These are phyloP conservation scores for Kluyveromyces sp. DNA, from an alignment of 1,139 yeast genomes.

Conservation along the genomic window DNA sequence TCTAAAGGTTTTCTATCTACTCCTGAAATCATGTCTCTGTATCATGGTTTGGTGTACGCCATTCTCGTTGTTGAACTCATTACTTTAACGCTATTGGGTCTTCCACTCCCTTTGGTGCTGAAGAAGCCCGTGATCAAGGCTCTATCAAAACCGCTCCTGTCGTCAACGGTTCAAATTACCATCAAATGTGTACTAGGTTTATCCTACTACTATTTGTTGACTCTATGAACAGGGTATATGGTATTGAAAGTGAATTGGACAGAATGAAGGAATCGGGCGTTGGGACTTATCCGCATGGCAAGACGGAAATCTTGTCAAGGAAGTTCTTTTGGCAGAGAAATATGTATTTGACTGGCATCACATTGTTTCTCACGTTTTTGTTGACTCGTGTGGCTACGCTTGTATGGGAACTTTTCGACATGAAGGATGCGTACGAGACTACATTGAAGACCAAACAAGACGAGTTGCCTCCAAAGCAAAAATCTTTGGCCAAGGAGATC, in stretches of 20 bases:
- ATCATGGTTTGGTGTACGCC: conserved; percentile 46
- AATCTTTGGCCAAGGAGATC: conserved; percentile 46
- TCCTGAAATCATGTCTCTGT: conserved; percentile 20
- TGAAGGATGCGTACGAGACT: conserved; percentile 42
- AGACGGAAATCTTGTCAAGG: conserved; percentile 41
- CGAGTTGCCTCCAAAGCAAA: conserved; percentile 30
- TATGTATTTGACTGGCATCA: conserved; percentile 93
- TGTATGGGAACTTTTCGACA: conserved; percentile 66
- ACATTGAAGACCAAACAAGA: conserved; percentile 24
- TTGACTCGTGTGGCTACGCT: conserved; percentile 79
- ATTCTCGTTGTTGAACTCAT: conserved; percentile 71
- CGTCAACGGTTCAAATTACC: conserved; percentile 66
- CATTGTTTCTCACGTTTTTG: conserved; percentile 80
- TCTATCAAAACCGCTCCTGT: conserved; percentile 61
- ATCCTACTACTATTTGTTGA: conserved; percentile 80
- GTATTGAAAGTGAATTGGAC: conserved; percentile 51
- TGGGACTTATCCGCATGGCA: conserved; percentile 16
- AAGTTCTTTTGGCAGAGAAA: conserved; percentile 94
- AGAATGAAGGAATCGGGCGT: conserved; percentile 27
- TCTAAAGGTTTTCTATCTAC: not conserved
- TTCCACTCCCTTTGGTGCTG: conserved; percentile 74
- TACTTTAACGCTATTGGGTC: conserved; percentile 71
- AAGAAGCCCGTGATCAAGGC: conserved; percentile 62
- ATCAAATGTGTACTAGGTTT: conserved; percentile 75
- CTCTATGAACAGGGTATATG: conserved; percentile 74